phyloP scores from a whole-genome alignment of 2,329 filamentous ascomycete species.

The Tympanopsis confertula region DNA sequence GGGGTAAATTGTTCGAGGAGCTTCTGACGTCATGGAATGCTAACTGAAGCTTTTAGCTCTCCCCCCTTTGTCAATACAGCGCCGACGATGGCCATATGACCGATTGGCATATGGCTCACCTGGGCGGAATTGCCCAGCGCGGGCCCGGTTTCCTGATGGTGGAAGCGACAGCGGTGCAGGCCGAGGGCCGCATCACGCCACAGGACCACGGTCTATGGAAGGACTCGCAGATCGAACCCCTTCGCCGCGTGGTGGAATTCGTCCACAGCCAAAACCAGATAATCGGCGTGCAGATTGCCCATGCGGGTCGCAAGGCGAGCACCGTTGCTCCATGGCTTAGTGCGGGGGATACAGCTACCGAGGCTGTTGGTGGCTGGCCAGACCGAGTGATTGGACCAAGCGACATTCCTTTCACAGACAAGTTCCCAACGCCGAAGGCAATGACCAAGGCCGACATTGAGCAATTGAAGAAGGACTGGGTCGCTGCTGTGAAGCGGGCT shows the following conservation, averaged over 20 bases:
- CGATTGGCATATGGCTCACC: conserved; percentile 15
- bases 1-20: neutral
- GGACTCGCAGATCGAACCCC: conserved; percentile 20
- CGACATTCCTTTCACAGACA: conserved; percentile 44
- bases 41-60: neutral
- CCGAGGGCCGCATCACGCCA: conserved; percentile 17
- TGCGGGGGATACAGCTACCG: conserved; percentile 10
- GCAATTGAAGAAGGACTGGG: conserved; percentile 49
- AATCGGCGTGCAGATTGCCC: conserved; percentile 60
- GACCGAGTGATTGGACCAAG: conserved; percentile 34
- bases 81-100: conserved; percentile 14
- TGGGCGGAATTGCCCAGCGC: conserved; percentile 15
- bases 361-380: conserved; percentile 23
- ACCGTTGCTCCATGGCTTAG: conserved; percentile 20
- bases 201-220: conserved; percentile 17
- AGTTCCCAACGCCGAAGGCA: conserved; percentile 47
- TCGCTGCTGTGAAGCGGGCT: conserved; percentile 43
- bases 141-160: conserved; percentile 18
- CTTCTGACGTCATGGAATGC: neutral
- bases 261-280: conserved; percentile 43
- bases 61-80: conserved; percentile 8
- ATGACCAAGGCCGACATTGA: conserved; percentile 61
- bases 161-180: conserved; percentile 18
- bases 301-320: conserved; percentile 40
- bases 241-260: conserved; percentile 23